These are phyloP conservation scores for Eucalyptus regnans DNA, from an alignment of 345 rosid genomes.

Conservation along the genomic window DNA sequence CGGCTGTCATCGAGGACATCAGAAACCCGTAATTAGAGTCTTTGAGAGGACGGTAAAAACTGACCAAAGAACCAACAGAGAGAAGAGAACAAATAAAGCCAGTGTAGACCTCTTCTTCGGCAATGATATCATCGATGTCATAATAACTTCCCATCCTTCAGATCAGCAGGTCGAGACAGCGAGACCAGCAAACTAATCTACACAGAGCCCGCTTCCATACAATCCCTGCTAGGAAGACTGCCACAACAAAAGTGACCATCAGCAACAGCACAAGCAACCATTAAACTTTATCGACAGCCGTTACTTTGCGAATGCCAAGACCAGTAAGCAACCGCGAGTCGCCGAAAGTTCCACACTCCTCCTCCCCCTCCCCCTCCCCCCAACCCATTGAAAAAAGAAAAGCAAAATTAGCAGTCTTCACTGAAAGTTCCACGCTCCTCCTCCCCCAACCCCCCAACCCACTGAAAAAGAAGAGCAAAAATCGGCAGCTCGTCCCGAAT, in stretches of 20 bases:
- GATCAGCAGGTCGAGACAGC: not conserved
- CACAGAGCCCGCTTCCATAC: not conserved
- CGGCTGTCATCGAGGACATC: conserved; percentile 18
- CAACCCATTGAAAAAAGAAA: not conserved
- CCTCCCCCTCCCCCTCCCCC: not conserved
- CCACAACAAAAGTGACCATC: not conserved
- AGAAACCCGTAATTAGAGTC: not conserved
- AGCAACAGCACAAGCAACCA: not conserved
- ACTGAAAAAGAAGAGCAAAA: not conserved
- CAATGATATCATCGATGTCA: conserved; percentile 64
- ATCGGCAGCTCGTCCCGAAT: not conserved
- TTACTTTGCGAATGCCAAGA: not conserved
- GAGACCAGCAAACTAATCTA: not conserved
- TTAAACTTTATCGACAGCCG: rapidly evolving
- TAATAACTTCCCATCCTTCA: conserved; percentile 43
- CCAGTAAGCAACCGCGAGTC: rapidly evolving
- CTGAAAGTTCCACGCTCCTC: not conserved
- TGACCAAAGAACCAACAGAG: not conserved
- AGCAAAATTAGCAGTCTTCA: not conserved
- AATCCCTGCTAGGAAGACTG: not conserved
- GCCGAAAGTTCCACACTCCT: not conserved
- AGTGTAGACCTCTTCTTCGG: conserved; percentile 56
- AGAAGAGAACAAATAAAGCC: not conserved
- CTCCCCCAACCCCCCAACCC: not conserved
- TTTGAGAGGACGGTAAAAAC: not conserved